A percentile compares a stretch with the other conserved stretches of the same genome.
Evolutionary conservation across 805 yeast genomes (phyloP).

Genomic region (Saccharomycopsis babjevae): DNA sequence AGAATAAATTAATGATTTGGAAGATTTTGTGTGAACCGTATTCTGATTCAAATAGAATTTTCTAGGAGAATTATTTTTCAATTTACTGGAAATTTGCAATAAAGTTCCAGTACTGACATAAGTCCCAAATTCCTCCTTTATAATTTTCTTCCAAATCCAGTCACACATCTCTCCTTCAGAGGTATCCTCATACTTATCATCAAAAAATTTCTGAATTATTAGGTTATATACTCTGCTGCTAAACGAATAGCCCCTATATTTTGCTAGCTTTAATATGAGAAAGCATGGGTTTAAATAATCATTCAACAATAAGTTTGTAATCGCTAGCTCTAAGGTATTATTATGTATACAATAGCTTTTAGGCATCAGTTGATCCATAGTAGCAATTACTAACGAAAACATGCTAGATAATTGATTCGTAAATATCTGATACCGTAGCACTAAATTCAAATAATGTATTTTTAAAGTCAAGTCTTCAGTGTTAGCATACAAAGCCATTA

Average conservation of each 20-base stretch:
- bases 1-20: neutral
- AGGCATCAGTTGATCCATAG: neutral
- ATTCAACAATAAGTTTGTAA: slow-evolving; percentile 3
- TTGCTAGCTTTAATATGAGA: neutral
- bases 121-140: neutral
- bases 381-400: neutral
- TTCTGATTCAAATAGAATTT: neutral
- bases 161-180: neutral
- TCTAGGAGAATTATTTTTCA: neutral
- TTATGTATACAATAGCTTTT: neutral
- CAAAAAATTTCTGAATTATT: slow-evolving; percentile 1
- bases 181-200: neutral
- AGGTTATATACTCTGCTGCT: slow-evolving; percentile 11
- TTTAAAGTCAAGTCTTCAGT: neutral
- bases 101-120: slow-evolving; percentile 6
- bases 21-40: neutral
- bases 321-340: slow-evolving; percentile 7
- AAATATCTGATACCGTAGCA: slow-evolving; percentile 3
- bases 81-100: neutral
- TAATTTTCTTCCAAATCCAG: slow-evolving; percentile 5
- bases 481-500: neutral
- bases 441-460: slow-evolving; percentile 7
- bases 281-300: slow-evolving; percentile 4
- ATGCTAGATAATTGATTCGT: neutral
- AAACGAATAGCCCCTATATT: neutral